Evolutionary conservation across 306 rosid species (phyloP).

Genomic region (Castanopsis chinensis): DNA sequence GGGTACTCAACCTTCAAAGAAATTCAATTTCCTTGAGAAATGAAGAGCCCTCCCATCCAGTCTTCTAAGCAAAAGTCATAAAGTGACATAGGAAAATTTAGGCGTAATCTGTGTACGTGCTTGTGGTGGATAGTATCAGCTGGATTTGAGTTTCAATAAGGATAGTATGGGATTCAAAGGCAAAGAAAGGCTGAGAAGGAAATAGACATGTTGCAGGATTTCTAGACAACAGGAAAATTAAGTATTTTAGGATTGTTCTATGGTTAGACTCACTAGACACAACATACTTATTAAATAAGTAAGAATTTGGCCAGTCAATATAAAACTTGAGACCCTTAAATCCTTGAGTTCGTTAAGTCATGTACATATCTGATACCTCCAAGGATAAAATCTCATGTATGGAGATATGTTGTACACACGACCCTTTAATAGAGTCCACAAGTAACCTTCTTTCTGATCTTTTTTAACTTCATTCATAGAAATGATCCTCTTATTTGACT

Average conservation of each 20-base stretch:
- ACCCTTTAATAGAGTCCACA: constrained; percentile 97
- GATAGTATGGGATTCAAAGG: no score
- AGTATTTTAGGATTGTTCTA: no score
- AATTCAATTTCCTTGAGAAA: neutral
- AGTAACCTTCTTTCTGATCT: constrained; percentile 65
- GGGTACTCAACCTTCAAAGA: neutral
- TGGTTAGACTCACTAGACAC: neutral
- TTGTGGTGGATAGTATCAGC: no score
- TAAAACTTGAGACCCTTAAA: neutral
- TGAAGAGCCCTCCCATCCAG: neutral
- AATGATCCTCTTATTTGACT: constrained; percentile 79
- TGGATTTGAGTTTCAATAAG: no score
- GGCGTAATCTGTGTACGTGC: no score
- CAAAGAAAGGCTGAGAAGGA: no score
- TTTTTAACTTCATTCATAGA: constrained; percentile 78
- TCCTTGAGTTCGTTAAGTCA: constrained; percentile 6
- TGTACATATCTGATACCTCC: constrained; percentile 64
- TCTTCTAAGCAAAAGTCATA: no score
- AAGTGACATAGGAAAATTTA: no score
- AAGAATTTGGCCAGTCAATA: neutral
- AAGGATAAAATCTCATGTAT: constrained; percentile 91
- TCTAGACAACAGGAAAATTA: no score
- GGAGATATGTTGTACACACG: constrained; percentile 84
- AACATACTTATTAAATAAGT: neutral
- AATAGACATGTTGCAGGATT: no score